Evolutionary conservation across 345 rosid species (phyloP).

Genomic region (Citrus reticulata): DNA sequence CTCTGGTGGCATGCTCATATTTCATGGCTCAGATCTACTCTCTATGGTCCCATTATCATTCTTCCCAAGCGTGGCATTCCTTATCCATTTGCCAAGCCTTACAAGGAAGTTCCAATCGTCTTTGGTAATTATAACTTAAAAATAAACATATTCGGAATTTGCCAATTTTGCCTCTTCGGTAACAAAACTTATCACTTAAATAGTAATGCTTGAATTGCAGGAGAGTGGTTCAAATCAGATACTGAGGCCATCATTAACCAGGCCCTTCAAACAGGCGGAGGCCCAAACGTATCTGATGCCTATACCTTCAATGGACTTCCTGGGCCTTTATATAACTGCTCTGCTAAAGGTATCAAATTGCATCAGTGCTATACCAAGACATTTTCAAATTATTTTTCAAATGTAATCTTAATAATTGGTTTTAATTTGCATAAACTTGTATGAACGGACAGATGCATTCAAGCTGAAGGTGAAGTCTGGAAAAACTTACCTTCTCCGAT

Average conservation of each 20-base stretch:
- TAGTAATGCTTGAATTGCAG: slow-evolving; percentile 25
- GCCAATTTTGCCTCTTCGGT: neutral
- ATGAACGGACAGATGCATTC: slow-evolving; percentile 30
- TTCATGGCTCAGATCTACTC: slow-evolving; percentile 73
- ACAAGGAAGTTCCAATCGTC: slow-evolving; percentile 68
- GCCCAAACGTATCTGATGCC: slow-evolving; percentile 85
- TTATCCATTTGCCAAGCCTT: slow-evolving; percentile 72
- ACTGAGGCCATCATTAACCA: slow-evolving; percentile 66
- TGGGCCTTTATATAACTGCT: slow-evolving; percentile 80
- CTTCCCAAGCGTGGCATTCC: slow-evolving; percentile 64
- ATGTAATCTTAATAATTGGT: neutral
- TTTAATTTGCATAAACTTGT: neutral
- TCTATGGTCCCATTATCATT: slow-evolving; percentile 73
- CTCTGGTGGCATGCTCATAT: slow-evolving; percentile 57
- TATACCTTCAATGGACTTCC: slow-evolving; percentile 74
- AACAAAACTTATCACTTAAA: neutral
- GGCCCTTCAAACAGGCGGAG: slow-evolving; percentile 67
- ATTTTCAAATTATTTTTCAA: no score
- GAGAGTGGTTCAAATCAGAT: slow-evolving; percentile 79
- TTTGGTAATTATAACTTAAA: slow-evolving; percentile 38
- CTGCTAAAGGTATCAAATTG: slow-evolving; percentile 47
- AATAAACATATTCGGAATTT: neutral
- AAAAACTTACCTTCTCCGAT: slow-evolving; percentile 40
- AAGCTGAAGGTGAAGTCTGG: slow-evolving; percentile 46
- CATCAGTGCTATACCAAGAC: no score